These are phyloP conservation scores for Boletus reticuloceps DNA, from an alignment of 768 basidiomycete genomes.

Conservation along the genomic window DNA sequence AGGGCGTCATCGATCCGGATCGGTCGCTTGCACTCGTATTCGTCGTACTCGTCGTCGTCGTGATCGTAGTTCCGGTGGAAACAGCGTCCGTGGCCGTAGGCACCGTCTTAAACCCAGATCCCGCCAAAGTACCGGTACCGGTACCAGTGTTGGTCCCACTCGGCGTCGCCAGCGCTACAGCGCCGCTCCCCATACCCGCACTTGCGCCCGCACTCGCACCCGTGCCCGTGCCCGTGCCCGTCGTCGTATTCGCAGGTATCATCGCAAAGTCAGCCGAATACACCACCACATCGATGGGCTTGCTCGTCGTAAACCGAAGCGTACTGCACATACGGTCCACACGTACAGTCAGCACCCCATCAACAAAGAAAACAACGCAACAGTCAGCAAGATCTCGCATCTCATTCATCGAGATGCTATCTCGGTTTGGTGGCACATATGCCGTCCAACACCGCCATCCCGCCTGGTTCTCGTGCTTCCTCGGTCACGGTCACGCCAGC, in stretches of 20 bases:
- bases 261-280: constrained; percentile 56
- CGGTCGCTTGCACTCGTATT: neutral
- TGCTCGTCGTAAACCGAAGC: constrained; percentile 32
- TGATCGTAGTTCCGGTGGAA: constrained; percentile 2
- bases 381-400: constrained; percentile 8
- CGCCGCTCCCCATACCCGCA: neutral
- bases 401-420: constrained; percentile 2
- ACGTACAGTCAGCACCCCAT: neutral
- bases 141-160: neutral
- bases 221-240: neutral
- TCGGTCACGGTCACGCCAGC: constrained; percentile 3
- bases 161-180: constrained; percentile 3
- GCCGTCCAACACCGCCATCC: constrained; percentile 11
- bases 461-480: neutral
- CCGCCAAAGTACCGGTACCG: neutral
- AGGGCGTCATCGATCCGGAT: constrained; percentile 1
- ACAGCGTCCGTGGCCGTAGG: constrained; percentile 2
- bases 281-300: constrained; percentile 29
- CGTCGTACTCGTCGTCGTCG: neutral
- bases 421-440: neutral
- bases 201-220: neutral
- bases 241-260: constrained; percentile 17
- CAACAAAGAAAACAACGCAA: neutral
- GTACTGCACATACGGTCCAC: constrained; percentile 12
- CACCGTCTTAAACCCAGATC: constrained; percentile 4